A percentile compares a stretch with the other conserved stretches of the same genome.
phyloP scores from a whole-genome alignment of 768 basidiomycete species.

The Coprinopsis sp. region DNA sequence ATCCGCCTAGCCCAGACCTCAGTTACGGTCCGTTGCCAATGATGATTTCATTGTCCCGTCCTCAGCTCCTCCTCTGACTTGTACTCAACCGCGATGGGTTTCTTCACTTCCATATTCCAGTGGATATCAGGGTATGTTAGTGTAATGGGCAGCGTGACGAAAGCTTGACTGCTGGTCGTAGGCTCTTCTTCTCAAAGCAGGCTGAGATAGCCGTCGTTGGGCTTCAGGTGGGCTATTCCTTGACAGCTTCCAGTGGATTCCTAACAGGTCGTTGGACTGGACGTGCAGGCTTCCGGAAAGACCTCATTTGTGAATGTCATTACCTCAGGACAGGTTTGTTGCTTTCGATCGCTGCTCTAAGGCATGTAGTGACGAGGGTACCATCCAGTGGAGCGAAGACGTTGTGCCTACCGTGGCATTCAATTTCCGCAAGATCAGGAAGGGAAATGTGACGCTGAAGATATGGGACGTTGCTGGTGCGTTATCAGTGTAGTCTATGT shows the following conservation, averaged over 20 bases:
- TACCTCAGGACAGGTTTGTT: constrained; percentile 69
- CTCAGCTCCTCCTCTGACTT: background rate
- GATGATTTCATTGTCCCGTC: background rate
- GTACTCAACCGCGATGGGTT: constrained; percentile 28
- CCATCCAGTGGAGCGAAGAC: constrained; percentile 84
- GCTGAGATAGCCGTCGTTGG: constrained; percentile 92
- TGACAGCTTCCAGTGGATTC: background rate
- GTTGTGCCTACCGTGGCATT: constrained; percentile 96
- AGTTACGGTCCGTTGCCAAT: background rate
- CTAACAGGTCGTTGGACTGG: background rate
- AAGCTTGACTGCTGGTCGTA: constrained; percentile 21
- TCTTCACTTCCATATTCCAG: constrained; percentile 39
- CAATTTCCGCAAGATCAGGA: constrained; percentile 83
- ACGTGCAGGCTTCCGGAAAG: constrained; percentile 80
- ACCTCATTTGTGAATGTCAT: constrained; percentile 93
- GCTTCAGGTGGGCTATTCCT: constrained; percentile 53
- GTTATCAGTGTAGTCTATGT: background rate
- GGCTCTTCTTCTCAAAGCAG: constrained; percentile 82
- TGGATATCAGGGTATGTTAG: constrained; percentile 40
- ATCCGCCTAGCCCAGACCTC: too few relatives aligned
- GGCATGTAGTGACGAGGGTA: constrained; percentile 3
- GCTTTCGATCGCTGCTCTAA: too few relatives aligned
- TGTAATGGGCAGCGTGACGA: background rate
- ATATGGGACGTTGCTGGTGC: constrained; percentile 93
- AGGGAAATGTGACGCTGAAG: constrained; percentile 87